These are phyloP conservation scores for Lodderomyces margitis DNA, from an alignment of 1,139 yeast species.

Conservation along the genomic window DNA sequence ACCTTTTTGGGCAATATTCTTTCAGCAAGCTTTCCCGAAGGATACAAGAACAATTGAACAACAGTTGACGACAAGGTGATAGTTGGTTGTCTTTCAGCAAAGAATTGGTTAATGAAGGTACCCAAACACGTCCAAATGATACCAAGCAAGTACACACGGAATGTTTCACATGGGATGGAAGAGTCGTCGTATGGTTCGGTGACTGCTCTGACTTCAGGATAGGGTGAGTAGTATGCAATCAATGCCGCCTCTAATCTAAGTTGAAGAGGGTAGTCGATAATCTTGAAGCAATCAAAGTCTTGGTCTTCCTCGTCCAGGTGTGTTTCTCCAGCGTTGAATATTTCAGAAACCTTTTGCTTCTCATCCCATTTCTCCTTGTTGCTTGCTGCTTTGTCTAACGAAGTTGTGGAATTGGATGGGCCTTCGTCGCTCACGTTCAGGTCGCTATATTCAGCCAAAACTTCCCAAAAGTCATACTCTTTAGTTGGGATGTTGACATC, in stretches of 20 bases:
- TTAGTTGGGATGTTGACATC: slow-evolving; percentile 51
- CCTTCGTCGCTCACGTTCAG: neutral
- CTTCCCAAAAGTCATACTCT: slow-evolving; percentile 25
- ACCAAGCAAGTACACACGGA: slow-evolving; percentile 54
- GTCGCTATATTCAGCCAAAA: slow-evolving; percentile 14
- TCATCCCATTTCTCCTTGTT: slow-evolving; percentile 3
- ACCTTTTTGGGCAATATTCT: slow-evolving; percentile 48
- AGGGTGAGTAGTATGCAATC: slow-evolving; percentile 55
- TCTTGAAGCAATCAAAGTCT: slow-evolving; percentile 5
- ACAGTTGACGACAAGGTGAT: slow-evolving; percentile 45
- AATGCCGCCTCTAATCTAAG: slow-evolving; percentile 45
- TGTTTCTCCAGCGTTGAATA: neutral
- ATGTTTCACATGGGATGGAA: slow-evolving; percentile 50
- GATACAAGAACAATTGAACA: slow-evolving; percentile 57
- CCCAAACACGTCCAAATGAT: slow-evolving; percentile 51
- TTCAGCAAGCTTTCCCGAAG: slow-evolving; percentile 48
- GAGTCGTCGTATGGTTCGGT: slow-evolving; percentile 56
- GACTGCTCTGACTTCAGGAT: slow-evolving; percentile 64
- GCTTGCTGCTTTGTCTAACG: neutral
- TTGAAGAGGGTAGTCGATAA: slow-evolving; percentile 28
- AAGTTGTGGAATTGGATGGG: neutral
- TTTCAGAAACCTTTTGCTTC: slow-evolving; percentile 2
- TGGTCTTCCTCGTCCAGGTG: slow-evolving; percentile 3
- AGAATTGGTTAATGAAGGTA: slow-evolving; percentile 57
- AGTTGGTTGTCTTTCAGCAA: slow-evolving; percentile 54